A percentile compares a stretch with the other conserved stretches of the same genome.
Conservation (phyloP, 73 alveolate genomes). For the Paraurostyla sp. region DNA sequence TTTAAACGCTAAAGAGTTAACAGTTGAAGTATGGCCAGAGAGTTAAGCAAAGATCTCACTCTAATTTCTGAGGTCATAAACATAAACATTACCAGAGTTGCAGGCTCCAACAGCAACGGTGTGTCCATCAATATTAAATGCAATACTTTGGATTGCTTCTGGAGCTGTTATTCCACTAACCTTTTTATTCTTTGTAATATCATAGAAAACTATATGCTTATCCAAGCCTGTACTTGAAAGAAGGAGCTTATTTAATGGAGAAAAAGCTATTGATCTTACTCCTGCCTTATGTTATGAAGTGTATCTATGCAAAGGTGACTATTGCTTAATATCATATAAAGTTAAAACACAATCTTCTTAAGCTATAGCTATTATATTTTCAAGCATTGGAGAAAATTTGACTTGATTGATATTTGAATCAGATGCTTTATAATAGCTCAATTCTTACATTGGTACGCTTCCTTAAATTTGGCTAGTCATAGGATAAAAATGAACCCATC, state of each 20-base stretch:
- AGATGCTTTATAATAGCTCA: background rate
- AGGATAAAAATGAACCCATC: conserved; percentile 26
- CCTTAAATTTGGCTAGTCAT: background rate
- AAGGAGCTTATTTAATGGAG: conserved; percentile 67
- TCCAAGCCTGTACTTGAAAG: conserved; percentile 73
- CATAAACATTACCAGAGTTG: conserved; percentile 44
- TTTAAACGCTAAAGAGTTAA: conserved; percentile 38
- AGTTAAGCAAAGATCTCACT: background rate
- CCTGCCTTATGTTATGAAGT: conserved; percentile 59
- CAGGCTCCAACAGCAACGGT: conserved; percentile 78
- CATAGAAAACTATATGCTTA: conserved; percentile 70
- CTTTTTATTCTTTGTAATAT: conserved; percentile 66
- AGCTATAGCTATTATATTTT: conserved; percentile 61
- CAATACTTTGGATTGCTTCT: conserved; percentile 66
- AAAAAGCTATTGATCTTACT: conserved; percentile 66
- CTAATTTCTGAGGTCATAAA: conserved; percentile 72
- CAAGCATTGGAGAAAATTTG: conserved; percentile 71
- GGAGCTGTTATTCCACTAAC: conserved; percentile 67
- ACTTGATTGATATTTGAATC: conserved; percentile 35
- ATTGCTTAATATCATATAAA: conserved; percentile 63
- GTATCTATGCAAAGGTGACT: background rate
- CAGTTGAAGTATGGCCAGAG: conserved; percentile 47
- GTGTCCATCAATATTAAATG: conserved; percentile 73
- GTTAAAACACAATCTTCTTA: conserved; percentile 71
- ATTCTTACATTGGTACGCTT: background rate